Evolutionary conservation across 352 stramenopile species (phyloP).

Genomic region (Pythium rhizo-oryzae): DNA sequence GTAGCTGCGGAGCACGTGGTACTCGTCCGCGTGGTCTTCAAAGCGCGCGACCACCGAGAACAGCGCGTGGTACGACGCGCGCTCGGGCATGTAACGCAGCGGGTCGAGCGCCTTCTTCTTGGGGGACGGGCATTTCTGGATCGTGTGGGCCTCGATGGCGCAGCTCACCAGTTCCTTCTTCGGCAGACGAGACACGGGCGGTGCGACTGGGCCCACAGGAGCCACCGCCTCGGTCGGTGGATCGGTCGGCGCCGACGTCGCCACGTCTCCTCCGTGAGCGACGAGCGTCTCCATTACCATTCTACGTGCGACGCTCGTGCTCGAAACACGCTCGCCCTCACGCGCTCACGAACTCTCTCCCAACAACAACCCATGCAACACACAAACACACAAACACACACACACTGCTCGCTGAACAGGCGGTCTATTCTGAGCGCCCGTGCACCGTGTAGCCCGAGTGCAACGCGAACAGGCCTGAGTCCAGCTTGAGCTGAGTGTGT

Average conservation of each 20-base stretch:
- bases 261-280: background rate
- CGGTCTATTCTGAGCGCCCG: too few species aligned
- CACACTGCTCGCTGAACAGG: too few species aligned
- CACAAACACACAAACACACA: too few species aligned
- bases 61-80: constrained; percentile 51
- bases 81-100: constrained; percentile 66
- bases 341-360: too few species aligned
- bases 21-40: constrained; percentile 39
- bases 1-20: constrained; percentile 67
- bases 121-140: constrained; percentile 59
- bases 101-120: constrained; percentile 78
- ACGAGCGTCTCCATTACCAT: constrained; percentile 1
- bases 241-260: background rate
- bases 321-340: too few species aligned
- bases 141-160: constrained; percentile 61
- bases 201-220: too few species aligned
- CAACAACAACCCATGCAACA: too few species aligned
- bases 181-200: constrained; percentile 6
- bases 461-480: too few species aligned
- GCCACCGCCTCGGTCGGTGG: too few species aligned
- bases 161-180: constrained; percentile 35
- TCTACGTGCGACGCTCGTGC: too few species aligned
- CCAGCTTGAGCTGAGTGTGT: too few species aligned
- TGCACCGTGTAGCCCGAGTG: too few species aligned
- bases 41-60: constrained; percentile 63